phyloP scores from a whole-genome alignment of 345 rosid genomes.

The Bretschneidera sinensis region DNA sequence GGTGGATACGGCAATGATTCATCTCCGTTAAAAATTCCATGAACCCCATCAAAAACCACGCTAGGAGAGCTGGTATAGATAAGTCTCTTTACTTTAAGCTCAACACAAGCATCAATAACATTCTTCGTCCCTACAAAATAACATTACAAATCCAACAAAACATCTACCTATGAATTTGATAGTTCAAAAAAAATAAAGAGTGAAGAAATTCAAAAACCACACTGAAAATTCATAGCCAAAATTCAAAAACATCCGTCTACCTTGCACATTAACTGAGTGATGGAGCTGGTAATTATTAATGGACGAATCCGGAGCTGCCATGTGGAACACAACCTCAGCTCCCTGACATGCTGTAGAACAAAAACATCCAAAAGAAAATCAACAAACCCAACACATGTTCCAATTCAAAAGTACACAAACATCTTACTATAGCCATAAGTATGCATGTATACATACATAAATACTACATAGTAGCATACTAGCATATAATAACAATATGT shows the following conservation, averaged over 20 bases:
- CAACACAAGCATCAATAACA: slow-evolving; percentile 78
- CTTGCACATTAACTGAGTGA: slow-evolving; percentile 83
- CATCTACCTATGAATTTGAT: no score
- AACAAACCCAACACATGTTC: not conserved
- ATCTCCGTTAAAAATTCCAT: slow-evolving; percentile 52
- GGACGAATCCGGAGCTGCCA: slow-evolving; percentile 98
- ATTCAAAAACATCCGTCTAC: slow-evolving; percentile 25
- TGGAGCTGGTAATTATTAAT: slow-evolving; percentile 74
- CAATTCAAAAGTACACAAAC: no score
- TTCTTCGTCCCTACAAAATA: slow-evolving; percentile 59
- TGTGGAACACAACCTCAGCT: slow-evolving; percentile 81
- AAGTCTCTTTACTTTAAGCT: slow-evolving; percentile 72
- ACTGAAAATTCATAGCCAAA: not conserved
- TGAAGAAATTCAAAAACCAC: slow-evolving; percentile 2
- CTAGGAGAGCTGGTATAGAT: slow-evolving; percentile 96
- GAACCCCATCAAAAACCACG: slow-evolving; percentile 82
- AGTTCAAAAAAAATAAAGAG: not conserved
- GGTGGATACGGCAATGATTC: slow-evolving; percentile 69
- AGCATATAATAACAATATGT: no score
- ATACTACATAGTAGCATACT: no score
- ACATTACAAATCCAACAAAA: not conserved
- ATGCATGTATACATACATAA: no score
- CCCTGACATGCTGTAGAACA: slow-evolving; percentile 54
- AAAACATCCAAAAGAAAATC: not conserved
- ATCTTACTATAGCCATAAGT: no score